Evolutionary conservation across 2,329 filamentous ascomycete genomes (phyloP).

Genomic region (Trichoderma breve): DNA sequence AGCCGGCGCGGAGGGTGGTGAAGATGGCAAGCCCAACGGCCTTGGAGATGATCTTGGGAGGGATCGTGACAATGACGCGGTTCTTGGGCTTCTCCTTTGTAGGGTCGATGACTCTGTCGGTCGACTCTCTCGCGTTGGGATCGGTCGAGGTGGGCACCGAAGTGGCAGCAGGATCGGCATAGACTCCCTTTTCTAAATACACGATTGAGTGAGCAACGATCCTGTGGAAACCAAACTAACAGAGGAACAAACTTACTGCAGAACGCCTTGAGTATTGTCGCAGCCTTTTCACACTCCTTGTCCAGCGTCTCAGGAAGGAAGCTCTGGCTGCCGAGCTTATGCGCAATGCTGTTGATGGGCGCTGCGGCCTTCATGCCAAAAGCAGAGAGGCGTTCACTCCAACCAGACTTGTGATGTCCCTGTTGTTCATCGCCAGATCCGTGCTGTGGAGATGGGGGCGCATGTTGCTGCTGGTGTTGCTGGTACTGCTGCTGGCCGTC

Average conservation of each 20-base stretch:
- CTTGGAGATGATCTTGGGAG: conserved; percentile 59
- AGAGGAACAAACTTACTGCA: conserved; percentile 60
- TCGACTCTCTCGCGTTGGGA: conserved; percentile 31
- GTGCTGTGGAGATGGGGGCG: background rate
- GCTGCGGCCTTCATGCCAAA: conserved; percentile 53
- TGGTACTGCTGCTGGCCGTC: conserved; percentile 11
- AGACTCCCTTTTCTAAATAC: conserved; percentile 50
- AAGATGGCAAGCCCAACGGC: conserved; percentile 71
- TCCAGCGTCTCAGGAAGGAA: conserved; percentile 86
- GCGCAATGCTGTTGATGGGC: conserved; percentile 77
- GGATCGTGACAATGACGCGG: conserved; percentile 54
- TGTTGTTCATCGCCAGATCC: conserved; percentile 1
- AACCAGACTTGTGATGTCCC: conserved; percentile 24
- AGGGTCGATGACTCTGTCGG: conserved; percentile 32
- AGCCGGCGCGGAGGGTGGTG: conserved; percentile 65
- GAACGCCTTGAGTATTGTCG: conserved; percentile 78
- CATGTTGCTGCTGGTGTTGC: conserved; percentile 2
- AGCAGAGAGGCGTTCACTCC: conserved; percentile 33
- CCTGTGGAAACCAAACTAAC: too few relatives aligned
- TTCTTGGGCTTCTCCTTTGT: conserved; percentile 42
- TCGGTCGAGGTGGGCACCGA: conserved; percentile 33
- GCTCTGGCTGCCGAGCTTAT: conserved; percentile 78
- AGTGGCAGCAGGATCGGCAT: conserved; percentile 38
- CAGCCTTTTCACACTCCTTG: conserved; percentile 88
- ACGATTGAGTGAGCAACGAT: background rate